phyloP scores from a whole-genome alignment of 129 eudicot genomes.

The Kitagawia praeruptora region DNA sequence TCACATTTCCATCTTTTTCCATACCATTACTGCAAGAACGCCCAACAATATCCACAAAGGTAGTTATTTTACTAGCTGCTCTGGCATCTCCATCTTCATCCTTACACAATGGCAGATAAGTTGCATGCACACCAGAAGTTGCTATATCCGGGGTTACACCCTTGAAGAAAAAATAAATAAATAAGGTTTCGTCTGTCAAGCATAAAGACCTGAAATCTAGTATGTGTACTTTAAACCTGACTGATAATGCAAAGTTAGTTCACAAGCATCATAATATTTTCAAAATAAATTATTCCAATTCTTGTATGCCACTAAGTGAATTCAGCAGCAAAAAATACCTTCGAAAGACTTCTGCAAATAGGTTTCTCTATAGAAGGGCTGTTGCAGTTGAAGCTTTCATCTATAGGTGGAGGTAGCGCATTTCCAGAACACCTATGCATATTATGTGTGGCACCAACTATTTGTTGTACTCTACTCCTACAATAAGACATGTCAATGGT shows the following conservation, averaged over 20 bases:
- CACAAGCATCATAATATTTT: background rate
- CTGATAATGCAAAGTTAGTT: background rate
- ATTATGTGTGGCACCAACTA: conserved; percentile 57
- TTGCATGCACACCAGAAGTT: conserved; percentile 25
- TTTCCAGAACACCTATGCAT: conserved; percentile 47
- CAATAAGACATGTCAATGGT: conserved; percentile 8
- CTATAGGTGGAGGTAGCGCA: conserved; percentile 62
- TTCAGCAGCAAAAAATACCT: conserved; percentile 28
- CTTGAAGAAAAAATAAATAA: conserved; percentile 24
- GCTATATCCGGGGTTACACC: conserved; percentile 34
- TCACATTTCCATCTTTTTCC: conserved; percentile 41
- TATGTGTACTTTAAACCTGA: background rate
- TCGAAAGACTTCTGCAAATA: conserved; percentile 27
- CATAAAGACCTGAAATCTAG: background rate
- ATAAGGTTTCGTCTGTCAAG: conserved; percentile 3
- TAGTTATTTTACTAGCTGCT: conserved; percentile 44
- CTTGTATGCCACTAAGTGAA: conserved; percentile 3
- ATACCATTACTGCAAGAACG: conserved; percentile 38
- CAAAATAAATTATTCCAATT: background rate
- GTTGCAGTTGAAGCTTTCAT: conserved; percentile 24
- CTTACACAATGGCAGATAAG: conserved; percentile 14
- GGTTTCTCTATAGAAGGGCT: conserved; percentile 26
- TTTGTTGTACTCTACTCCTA: conserved; percentile 80
- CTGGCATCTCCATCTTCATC: conserved; percentile 32
- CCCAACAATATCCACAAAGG: conserved; percentile 80